Evolutionary conservation across 202 grass and related monocot species (phyloP).

Genomic region (Tripidium arundinaceum): DNA sequence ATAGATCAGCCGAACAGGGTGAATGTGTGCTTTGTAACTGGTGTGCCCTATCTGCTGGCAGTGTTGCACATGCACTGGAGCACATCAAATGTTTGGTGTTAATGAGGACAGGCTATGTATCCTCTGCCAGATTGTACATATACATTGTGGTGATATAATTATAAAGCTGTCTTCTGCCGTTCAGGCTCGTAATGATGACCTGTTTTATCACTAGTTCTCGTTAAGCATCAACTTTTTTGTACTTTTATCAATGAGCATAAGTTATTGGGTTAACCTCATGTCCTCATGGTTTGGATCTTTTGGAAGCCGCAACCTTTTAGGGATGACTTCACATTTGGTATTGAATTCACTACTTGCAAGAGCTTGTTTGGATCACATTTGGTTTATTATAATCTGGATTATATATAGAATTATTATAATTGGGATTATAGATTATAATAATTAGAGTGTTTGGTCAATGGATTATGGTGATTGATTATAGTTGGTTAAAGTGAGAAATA

Average conservation of each 20-base stretch:
- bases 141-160: constrained; percentile 18
- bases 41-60: constrained; percentile 19
- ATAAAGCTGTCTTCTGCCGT: not conserved
- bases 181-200: not conserved
- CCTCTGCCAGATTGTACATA: constrained; percentile 42
- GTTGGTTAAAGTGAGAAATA: not conserved
- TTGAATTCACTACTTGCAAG: not conserved
- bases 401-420: not conserved
- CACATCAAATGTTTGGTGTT: constrained; percentile 16
- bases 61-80: constrained; percentile 19
- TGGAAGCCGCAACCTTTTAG: not conserved
- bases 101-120: constrained; percentile 37
- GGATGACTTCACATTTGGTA: not conserved
- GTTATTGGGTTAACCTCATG: not conserved
- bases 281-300: not conserved
- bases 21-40: constrained; percentile 15
- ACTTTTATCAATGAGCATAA: not conserved
- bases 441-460: not conserved
- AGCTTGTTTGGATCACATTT: not conserved
- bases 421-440: not conserved
- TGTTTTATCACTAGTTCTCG: not conserved
- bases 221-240: not conserved
- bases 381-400: not conserved
- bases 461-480: not conserved
- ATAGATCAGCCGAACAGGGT: too few relatives aligned